phyloP scores from a whole-genome alignment of 768 basidiomycete species.

The Suillus lakei region DNA sequence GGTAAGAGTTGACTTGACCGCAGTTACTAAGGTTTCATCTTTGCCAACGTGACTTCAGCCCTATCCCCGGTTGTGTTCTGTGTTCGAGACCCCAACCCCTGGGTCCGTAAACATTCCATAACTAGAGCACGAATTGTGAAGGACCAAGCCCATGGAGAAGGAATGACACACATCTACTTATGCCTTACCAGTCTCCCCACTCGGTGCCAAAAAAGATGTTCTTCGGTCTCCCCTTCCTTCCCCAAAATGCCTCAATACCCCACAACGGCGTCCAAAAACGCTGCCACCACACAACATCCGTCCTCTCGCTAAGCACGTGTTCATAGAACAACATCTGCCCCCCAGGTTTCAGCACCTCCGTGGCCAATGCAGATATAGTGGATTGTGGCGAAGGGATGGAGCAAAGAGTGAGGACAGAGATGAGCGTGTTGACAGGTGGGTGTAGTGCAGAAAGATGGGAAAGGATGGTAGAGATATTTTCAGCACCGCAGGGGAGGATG shows the following conservation, averaged over 20 bases:
- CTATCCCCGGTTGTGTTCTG: no score
- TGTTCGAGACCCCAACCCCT: no score
- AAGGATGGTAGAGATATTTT: slow-evolving; percentile 56
- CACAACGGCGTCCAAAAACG: slow-evolving; percentile 74
- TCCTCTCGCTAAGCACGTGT: slow-evolving; percentile 60
- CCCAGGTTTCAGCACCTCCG: slow-evolving; percentile 62
- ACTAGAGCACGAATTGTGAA: no score
- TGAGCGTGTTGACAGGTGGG: slow-evolving; percentile 58
- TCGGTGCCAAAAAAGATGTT: slow-evolving; percentile 64
- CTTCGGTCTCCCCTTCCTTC: slow-evolving; percentile 56
- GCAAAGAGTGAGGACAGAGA: slow-evolving; percentile 71
- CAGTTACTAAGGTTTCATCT: no score
- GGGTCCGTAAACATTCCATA: no score
- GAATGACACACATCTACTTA: slow-evolving; percentile 10
- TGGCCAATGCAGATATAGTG: slow-evolving; percentile 50
- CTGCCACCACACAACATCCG: slow-evolving; percentile 75
- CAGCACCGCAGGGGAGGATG: slow-evolving; percentile 67
- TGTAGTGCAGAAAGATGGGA: slow-evolving; percentile 38
- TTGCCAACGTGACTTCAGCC: no score
- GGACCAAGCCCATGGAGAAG: not conserved
- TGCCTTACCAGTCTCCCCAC: slow-evolving; percentile 60
- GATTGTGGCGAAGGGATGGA: slow-evolving; percentile 60
- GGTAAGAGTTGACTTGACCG: no score
- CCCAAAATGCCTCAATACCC: slow-evolving; percentile 47
- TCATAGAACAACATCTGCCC: slow-evolving; percentile 73